Evolutionary conservation across 1,284 basidiomycete species (phyloP).

Genomic region (Leccinum huronense): DNA sequence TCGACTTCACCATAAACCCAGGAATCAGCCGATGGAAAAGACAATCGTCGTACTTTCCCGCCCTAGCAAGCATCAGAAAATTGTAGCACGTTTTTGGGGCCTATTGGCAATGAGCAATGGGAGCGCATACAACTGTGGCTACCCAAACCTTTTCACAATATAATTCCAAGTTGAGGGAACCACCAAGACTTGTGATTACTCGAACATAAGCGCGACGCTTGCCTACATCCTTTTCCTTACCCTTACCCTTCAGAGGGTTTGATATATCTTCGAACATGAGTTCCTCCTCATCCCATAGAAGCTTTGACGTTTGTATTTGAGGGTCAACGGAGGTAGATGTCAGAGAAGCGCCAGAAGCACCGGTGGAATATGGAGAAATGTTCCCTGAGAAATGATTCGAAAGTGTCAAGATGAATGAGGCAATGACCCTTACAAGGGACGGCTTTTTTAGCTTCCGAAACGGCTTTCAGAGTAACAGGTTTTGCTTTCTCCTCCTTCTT

Average conservation of each 20-base stretch:
- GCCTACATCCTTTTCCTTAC: slow-evolving; percentile 88
- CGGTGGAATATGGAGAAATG: slow-evolving; percentile 86
- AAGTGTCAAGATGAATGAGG: slow-evolving; percentile 7
- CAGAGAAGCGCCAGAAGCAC: slow-evolving; percentile 88
- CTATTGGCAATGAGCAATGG: slow-evolving; percentile 37
- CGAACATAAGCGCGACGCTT: slow-evolving; percentile 89
- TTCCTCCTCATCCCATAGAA: slow-evolving; percentile 92
- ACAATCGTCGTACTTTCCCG: slow-evolving; percentile 88
- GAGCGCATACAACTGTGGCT: not conserved
- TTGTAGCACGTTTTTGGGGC: slow-evolving; percentile 99
- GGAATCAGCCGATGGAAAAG: slow-evolving; percentile 94
- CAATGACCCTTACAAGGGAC: slow-evolving; percentile 57
- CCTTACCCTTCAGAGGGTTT: slow-evolving; percentile 73
- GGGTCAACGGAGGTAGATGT: slow-evolving; percentile 92
- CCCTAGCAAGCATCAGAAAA: slow-evolving; percentile 87
- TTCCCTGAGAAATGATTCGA: slow-evolving; percentile 61
- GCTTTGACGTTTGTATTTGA: slow-evolving; percentile 71
- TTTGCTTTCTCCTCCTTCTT: slow-evolving; percentile 37
- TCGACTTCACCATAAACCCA: slow-evolving; percentile 84
- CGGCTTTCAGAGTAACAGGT: slow-evolving; percentile 36
- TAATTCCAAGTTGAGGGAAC: slow-evolving; percentile 86
- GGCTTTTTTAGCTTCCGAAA: slow-evolving; percentile 49
- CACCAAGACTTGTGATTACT: slow-evolving; percentile 86
- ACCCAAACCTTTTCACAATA: slow-evolving; percentile 78
- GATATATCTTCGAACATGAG: slow-evolving; percentile 90